phyloP scores from a whole-genome alignment of 768 basidiomycete species.

The Mrakia gelida region DNA sequence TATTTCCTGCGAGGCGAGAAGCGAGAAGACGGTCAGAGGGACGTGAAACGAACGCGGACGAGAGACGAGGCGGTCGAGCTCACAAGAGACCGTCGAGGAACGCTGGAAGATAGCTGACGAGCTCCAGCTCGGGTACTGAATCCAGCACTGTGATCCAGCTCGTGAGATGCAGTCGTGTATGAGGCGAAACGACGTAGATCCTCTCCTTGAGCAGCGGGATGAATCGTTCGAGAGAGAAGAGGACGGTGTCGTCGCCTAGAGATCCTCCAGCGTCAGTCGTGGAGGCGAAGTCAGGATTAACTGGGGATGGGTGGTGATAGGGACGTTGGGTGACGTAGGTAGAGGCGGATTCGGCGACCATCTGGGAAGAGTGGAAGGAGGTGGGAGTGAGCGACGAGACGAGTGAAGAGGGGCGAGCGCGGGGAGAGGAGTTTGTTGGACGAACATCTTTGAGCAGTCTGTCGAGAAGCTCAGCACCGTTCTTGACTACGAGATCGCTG shows the following conservation, averaged over 20 bases:
- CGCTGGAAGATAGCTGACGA: conserved; percentile 89
- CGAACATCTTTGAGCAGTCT: conserved; percentile 78
- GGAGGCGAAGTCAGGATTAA: conserved; percentile 48
- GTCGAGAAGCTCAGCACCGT: conserved; percentile 93
- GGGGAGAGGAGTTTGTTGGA: neutral
- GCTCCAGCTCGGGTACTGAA: conserved; percentile 91
- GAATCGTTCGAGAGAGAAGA: conserved; percentile 86
- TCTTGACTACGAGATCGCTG: conserved; percentile 92
- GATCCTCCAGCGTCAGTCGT: conserved; percentile 48
- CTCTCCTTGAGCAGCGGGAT: conserved; percentile 89
- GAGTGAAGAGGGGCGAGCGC: neutral
- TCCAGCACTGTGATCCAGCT: conserved; percentile 95
- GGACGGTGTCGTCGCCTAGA: conserved; percentile 41
- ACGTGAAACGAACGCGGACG: conserved; percentile 40
- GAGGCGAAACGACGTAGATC: conserved; percentile 91
- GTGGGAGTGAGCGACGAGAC: too few relatives aligned
- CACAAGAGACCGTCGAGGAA: conserved; percentile 90
- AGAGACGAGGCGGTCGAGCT: conserved; percentile 33
- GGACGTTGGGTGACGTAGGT: neutral
- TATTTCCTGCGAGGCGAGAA: conserved; percentile 62
- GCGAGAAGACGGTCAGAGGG: conserved; percentile 19
- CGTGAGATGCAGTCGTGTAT: conserved; percentile 92
- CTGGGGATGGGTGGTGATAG: neutral
- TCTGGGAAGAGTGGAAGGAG: conserved; percentile 41
- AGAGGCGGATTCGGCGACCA: conserved; percentile 88